phyloP scores from a whole-genome alignment of 164 flowering plant genomes.

The Nymphaea colorata region DNA sequence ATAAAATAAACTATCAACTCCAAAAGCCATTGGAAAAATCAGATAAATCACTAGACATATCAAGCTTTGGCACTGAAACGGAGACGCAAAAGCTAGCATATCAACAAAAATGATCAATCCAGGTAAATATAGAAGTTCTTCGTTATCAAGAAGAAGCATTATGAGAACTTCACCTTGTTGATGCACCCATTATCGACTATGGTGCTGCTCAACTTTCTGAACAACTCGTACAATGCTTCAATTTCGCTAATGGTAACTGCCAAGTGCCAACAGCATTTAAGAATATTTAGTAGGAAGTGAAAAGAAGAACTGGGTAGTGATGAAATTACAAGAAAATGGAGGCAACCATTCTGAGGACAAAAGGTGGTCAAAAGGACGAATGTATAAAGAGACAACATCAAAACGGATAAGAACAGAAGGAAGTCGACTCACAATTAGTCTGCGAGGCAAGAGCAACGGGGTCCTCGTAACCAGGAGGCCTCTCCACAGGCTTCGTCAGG shows the following conservation, averaged over 20 bases:
- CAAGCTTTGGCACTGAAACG: not conserved
- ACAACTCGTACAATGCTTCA: slow-evolving; percentile 19
- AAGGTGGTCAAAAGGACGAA: not conserved
- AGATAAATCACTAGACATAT: not conserved
- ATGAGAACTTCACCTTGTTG: slow-evolving; percentile 17
- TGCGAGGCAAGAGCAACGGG: slow-evolving; percentile 20
- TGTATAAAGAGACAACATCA: not conserved
- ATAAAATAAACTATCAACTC: not conserved
- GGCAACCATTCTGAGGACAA: not conserved
- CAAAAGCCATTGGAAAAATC: not conserved
- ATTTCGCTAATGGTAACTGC: slow-evolving; percentile 19
- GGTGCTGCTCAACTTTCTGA: slow-evolving; percentile 28
- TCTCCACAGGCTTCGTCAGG: slow-evolving; percentile 10
- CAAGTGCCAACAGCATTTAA: not conserved
- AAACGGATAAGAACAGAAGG: not conserved
- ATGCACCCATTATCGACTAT: slow-evolving; percentile 20
- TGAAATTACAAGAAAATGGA: not conserved
- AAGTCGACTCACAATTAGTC: slow-evolving; percentile 20
- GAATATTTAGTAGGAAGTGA: not conserved
- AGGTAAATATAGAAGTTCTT: not conserved
- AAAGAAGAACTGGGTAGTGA: not conserved
- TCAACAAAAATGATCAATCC: not conserved
- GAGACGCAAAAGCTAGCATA: not conserved
- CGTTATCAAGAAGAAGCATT: not conserved
- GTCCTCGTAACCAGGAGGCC: slow-evolving; percentile 4